These are phyloP conservation scores for Golubevia sp. DNA, from an alignment of 1,284 basidiomycete genomes.

Conservation along the genomic window DNA sequence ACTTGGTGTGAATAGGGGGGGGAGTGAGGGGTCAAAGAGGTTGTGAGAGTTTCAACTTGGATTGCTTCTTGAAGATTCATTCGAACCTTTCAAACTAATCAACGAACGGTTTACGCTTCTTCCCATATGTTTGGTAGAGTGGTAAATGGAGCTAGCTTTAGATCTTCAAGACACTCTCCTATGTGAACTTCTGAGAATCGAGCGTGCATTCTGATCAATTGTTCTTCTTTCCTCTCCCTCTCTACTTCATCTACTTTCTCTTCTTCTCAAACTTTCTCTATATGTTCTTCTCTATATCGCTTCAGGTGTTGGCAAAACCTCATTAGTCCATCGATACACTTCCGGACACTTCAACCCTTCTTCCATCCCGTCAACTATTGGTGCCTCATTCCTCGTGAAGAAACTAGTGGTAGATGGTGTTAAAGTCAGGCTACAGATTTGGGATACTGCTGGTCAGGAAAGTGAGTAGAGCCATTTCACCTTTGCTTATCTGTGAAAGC, in stretches of 20 bases:
- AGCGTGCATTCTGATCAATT: too few relatives aligned
- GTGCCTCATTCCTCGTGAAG: constrained; percentile 92
- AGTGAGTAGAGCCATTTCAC: constrained; percentile 64
- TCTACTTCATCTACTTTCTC: constrained; percentile 7
- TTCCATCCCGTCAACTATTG: constrained; percentile 74
- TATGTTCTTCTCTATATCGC: not conserved
- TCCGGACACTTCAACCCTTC: constrained; percentile 67
- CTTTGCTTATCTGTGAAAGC: too few relatives aligned
- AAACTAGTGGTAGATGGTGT: constrained; percentile 85
- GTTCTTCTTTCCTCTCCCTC: not conserved
- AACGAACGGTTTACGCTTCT: too few relatives aligned
- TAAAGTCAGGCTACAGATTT: constrained; percentile 77
- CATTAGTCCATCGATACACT: constrained; percentile 88
- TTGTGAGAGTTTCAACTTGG: too few relatives aligned
- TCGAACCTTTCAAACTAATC: too few relatives aligned
- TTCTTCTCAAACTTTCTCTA: constrained; percentile 4
- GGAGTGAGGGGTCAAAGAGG: too few relatives aligned
- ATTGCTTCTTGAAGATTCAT: too few relatives aligned
- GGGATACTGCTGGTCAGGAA: constrained; percentile 99
- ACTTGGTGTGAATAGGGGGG: too few relatives aligned
- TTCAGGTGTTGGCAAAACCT: constrained; percentile 91
- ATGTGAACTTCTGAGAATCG: too few relatives aligned
- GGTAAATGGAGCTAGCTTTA: too few relatives aligned
- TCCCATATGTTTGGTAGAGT: too few relatives aligned
- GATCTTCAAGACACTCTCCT: too few relatives aligned